These are phyloP conservation scores for Pleurotus djamor DNA, from an alignment of 768 basidiomycete species.

Conservation along the genomic window DNA sequence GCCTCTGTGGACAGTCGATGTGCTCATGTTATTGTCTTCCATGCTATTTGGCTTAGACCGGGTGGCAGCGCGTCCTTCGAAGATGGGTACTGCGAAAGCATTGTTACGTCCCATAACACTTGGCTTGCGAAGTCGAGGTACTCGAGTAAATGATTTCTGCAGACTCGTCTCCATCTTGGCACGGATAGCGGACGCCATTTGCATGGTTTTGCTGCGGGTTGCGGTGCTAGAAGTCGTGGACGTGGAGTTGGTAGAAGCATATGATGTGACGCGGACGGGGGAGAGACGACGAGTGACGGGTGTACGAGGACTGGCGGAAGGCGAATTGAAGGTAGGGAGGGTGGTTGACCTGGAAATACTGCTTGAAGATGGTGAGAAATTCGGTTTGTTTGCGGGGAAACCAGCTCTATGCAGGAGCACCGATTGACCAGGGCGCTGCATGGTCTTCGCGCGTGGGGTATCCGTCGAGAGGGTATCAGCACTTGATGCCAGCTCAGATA, in stretches of 20 bases:
- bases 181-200: constrained; percentile 93
- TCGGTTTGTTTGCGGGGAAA: constrained; percentile 42
- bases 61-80: constrained; percentile 28
- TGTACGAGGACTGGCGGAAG: constrained; percentile 44
- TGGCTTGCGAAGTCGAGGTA: constrained; percentile 80
- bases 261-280: constrained; percentile 33
- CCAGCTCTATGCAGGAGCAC: constrained; percentile 50
- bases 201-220: constrained; percentile 78
- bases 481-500: constrained; percentile 52
- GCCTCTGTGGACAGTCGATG: constrained; percentile 27
- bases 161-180: constrained; percentile 80
- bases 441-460: constrained; percentile 35
- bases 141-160: constrained; percentile 85
- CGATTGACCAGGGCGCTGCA: constrained; percentile 37
- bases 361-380: constrained; percentile 36
- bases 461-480: constrained; percentile 37
- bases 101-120: constrained; percentile 62
- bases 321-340: constrained; percentile 45
- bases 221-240: constrained; percentile 43
- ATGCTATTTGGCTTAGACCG: constrained; percentile 19
- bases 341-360: constrained; percentile 56
- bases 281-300: constrained; percentile 34
- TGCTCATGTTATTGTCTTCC: background rate
- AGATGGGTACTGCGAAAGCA: constrained; percentile 30
- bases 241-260: constrained; percentile 36